Conservation (phyloP, 768 basidiomycete genomes). For the Boletus vermiculosoides region DNA sequence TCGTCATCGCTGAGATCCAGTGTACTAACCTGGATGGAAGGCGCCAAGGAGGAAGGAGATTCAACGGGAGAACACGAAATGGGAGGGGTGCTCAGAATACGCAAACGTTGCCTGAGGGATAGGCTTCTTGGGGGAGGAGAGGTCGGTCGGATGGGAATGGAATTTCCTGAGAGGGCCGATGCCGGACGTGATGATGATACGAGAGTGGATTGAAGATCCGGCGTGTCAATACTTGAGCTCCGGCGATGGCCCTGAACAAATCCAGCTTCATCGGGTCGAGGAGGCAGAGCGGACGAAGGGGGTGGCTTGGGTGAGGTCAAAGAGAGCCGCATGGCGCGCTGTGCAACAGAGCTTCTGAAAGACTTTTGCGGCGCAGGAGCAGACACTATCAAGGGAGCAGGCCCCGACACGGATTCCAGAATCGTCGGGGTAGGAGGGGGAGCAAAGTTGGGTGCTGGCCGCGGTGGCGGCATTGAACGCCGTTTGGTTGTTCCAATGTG, state of each 20-base stretch:
- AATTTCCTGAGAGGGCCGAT: constrained; percentile 38
- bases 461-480: constrained; percentile 67
- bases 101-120: constrained; percentile 62
- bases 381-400: constrained; percentile 2
- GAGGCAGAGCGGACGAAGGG: constrained; percentile 58
- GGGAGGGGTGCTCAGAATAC: constrained; percentile 64
- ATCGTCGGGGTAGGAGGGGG: constrained; percentile 62
- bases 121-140: constrained; percentile 26
- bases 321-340: constrained; percentile 58
- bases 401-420: constrained; percentile 12
- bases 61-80: constrained; percentile 29
- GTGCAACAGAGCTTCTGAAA: constrained; percentile 57
- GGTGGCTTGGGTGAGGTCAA: constrained; percentile 63
- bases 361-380: constrained; percentile 25
- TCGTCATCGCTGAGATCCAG: constrained; percentile 26
- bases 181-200: constrained; percentile 43
- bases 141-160: constrained; percentile 21
- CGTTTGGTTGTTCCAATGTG: constrained; percentile 42
- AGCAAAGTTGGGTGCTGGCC: constrained; percentile 68
- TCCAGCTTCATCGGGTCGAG: constrained; percentile 58
- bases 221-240: constrained; percentile 33
- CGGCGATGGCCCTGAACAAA: constrained; percentile 29
- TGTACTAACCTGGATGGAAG: constrained; percentile 27
- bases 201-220: constrained; percentile 42
- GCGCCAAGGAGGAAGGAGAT: constrained; percentile 22